Percentiles rank a stretch among this genome's conserved stretches.
These are phyloP conservation scores for Samsoniella hepiali DNA, from an alignment of 2,329 filamentous ascomycete species.

Conservation along the genomic window DNA sequence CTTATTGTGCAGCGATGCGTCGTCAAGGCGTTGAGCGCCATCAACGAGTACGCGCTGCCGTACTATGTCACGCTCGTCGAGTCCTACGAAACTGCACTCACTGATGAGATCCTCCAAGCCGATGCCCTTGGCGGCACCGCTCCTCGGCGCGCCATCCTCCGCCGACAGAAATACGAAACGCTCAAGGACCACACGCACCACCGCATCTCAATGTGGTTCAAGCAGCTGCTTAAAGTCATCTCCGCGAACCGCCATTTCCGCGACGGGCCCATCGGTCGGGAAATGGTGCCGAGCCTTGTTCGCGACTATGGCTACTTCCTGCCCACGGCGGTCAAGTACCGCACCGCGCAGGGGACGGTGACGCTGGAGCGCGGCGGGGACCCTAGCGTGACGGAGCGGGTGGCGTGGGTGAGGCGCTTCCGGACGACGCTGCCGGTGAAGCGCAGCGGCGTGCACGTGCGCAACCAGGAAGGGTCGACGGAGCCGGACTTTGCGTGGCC, in stretches of 20 bases:
- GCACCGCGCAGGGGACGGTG: constrained; percentile 30
- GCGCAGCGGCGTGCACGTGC: constrained; percentile 20
- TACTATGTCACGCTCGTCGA: constrained; percentile 30
- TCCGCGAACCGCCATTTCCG: constrained; percentile 26
- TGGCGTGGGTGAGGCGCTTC: constrained; percentile 23
- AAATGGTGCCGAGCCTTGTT: constrained; percentile 31
- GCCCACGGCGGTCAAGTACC: constrained; percentile 30
- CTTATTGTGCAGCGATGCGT: constrained; percentile 33
- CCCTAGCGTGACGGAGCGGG: constrained; percentile 21
- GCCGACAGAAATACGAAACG: constrained; percentile 29
- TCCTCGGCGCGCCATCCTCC: constrained; percentile 22
- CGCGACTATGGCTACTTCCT: constrained; percentile 35
- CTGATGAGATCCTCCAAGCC: constrained; percentile 34
- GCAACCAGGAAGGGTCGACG: constrained; percentile 19
- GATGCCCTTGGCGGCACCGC: constrained; percentile 20
- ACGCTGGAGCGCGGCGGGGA: constrained; percentile 28
- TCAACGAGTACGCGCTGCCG: constrained; percentile 41
- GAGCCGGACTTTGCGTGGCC: constrained; percentile 28
- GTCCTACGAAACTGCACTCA: constrained; percentile 28
- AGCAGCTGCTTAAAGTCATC: constrained; percentile 27
- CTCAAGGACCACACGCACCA: constrained; percentile 34
- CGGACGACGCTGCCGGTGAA: constrained; percentile 30
- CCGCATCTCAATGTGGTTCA: constrained; percentile 29
- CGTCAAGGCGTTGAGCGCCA: constrained; percentile 34
- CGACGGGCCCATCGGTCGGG: constrained; percentile 22